These are phyloP conservation scores for Ascosphaera acerosa DNA, from an alignment of 2,329 filamentous ascomycete species.

Conservation along the genomic window DNA sequence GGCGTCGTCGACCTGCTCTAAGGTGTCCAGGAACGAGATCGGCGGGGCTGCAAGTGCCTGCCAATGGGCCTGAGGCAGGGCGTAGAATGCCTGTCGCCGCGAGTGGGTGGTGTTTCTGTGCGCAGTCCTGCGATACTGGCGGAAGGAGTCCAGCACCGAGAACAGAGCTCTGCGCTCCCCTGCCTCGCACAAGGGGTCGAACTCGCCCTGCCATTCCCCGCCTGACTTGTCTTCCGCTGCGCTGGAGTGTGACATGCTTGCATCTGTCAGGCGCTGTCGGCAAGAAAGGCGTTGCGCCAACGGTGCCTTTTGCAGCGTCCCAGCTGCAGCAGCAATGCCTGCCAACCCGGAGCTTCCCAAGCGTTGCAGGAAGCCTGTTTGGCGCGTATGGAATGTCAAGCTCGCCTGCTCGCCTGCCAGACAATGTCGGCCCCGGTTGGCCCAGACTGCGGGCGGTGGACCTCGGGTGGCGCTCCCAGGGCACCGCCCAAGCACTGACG, in stretches of 20 bases:
- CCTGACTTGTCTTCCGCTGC: no score
- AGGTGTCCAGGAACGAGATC: slow-evolving; percentile 56
- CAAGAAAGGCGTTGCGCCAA: slow-evolving; percentile 4
- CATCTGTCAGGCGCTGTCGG: no score
- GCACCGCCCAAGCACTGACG: no score
- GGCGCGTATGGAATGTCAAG: no score
- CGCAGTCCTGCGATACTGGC: slow-evolving; percentile 61
- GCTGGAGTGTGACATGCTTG: no score
- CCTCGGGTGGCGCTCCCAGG: no score
- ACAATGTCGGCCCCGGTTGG: no score
- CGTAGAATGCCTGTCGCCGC: slow-evolving; percentile 78
- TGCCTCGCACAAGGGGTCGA: slow-evolving; percentile 42
- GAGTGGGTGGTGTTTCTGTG: slow-evolving; percentile 83
- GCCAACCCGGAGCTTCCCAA: no score
- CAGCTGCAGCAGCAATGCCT: slow-evolving; percentile 4
- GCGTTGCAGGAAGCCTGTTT: no score
- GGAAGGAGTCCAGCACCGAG: slow-evolving; percentile 66
- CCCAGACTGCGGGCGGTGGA: no score
- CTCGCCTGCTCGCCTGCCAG: no score
- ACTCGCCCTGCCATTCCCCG: slow-evolving; percentile 35
- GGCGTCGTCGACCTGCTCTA: slow-evolving; percentile 58
- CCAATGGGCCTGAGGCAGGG: slow-evolving; percentile 62
- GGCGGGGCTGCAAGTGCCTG: slow-evolving; percentile 55
- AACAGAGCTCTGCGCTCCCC: slow-evolving; percentile 63
- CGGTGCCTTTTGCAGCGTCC: no score